phyloP scores from a whole-genome alignment of 2,329 filamentous ascomycete genomes.

The Harringtonia lauricola region DNA sequence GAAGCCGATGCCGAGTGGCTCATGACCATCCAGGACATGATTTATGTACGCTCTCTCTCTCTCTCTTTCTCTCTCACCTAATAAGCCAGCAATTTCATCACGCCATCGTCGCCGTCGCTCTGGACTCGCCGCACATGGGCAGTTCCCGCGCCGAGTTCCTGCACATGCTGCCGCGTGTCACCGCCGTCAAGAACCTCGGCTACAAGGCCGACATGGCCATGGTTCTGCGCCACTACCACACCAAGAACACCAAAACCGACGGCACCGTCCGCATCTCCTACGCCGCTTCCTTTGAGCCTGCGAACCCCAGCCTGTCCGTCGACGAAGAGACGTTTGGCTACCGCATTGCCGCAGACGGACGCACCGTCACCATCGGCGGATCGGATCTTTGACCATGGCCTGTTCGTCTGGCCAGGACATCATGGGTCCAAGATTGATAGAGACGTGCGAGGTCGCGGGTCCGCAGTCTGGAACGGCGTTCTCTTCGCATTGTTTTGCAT shows the following conservation, averaged over 20 bases:
- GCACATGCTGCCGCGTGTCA: conserved; percentile 3
- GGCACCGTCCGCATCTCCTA: conserved; percentile 9
- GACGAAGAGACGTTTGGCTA: conserved; percentile 4
- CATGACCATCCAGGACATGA: conserved; percentile 2
- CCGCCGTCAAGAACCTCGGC: conserved; percentile 5
- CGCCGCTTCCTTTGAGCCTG: conserved; percentile 4
- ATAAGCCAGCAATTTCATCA: conserved; percentile 11
- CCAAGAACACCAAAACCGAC: conserved; percentile 3
- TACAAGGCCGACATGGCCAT: conserved; percentile 8
- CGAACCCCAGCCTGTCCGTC: background rate
- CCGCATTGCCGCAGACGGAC: conserved; percentile 4
- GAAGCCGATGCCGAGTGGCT: conserved; percentile 6
- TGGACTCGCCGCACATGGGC: conserved; percentile 1
- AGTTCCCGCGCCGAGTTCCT: conserved; percentile 2
- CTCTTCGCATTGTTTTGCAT: no score
- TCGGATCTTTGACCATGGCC: background rate
- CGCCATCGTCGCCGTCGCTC: conserved; percentile 7
- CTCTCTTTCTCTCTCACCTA: background rate
- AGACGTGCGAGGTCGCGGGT: no score
- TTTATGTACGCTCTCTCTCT: conserved; percentile 4
- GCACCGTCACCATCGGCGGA: conserved; percentile 2
- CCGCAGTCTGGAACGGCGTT: no score
- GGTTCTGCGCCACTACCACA: conserved; percentile 2
- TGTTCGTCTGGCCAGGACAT: no score
- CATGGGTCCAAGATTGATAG: no score